Evolutionary conservation across 2,329 filamentous ascomycete genomes (phyloP).

Genomic region (Pseudopyrenochaeta lycopersici): DNA sequence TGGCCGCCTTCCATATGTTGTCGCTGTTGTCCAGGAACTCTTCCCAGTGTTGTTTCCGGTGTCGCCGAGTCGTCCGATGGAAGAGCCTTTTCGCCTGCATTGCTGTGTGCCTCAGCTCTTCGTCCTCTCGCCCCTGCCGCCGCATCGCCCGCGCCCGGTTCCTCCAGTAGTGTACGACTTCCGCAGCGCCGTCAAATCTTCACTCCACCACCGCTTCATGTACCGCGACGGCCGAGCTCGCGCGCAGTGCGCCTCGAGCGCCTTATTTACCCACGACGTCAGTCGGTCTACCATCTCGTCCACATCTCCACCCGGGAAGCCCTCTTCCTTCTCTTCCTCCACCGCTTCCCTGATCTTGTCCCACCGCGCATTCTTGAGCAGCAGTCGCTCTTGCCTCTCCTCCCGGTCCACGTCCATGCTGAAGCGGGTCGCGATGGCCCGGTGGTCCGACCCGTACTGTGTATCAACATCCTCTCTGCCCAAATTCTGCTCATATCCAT

Average conservation of each 20-base stretch:
- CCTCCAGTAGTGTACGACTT: conserved; percentile 23
- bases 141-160: conserved; percentile 11
- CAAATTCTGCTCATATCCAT: too few relatives aligned
- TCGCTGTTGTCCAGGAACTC: conserved; percentile 17
- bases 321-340: too few relatives aligned
- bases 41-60: conserved; percentile 19
- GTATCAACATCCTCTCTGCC: too few relatives aligned
- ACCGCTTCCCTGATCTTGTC: too few relatives aligned
- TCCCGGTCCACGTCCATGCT: too few relatives aligned
- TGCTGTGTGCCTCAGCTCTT: background rate
- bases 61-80: conserved; percentile 16
- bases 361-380: too few relatives aligned
- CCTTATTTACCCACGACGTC: conserved; percentile 6
- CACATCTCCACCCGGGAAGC: too few relatives aligned
- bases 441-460: too few relatives aligned
- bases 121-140: background rate
- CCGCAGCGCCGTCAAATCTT: conserved; percentile 14
- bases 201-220: conserved; percentile 11
- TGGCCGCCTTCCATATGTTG: conserved; percentile 22
- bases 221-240: conserved; percentile 7
- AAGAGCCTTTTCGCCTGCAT: conserved; percentile 17
- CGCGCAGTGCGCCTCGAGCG: conserved; percentile 7
- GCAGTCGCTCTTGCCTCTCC: too few relatives aligned
- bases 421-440: too few relatives aligned
- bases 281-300: too few relatives aligned